Conservation (phyloP, 169 alveolate genomes). For the Perkinsus chesapeaki region DNA sequence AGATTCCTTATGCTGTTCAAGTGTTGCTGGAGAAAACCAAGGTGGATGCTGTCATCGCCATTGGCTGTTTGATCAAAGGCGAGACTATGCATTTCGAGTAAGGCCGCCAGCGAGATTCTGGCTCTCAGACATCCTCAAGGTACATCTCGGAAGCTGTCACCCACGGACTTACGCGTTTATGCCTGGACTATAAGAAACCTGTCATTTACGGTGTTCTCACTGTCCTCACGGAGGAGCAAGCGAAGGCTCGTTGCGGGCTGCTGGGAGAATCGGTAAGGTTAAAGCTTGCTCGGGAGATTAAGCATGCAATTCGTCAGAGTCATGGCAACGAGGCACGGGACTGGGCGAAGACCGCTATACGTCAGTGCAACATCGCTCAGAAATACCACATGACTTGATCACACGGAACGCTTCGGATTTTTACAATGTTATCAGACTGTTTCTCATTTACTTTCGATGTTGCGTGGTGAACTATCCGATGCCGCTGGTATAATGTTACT, state of each 20-base stretch:
- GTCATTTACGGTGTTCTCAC: constrained; percentile 15
- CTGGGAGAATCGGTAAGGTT: neutral
- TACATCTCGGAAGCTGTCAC: constrained; percentile 16
- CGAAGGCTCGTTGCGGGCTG: neutral
- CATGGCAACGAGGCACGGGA: neutral
- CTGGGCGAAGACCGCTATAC: neutral
- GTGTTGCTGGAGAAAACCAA: neutral
- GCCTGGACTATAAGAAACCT: constrained; percentile 8
- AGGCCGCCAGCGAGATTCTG: neutral
- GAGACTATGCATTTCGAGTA: neutral
- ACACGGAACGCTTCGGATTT: neutral
- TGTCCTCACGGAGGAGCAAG: neutral
- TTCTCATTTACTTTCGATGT: too few relatives aligned
- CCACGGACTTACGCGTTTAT: constrained; percentile 8
- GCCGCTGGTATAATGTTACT: too few relatives aligned
- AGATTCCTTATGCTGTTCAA: neutral
- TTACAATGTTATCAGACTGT: neutral
- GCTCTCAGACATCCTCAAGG: neutral
- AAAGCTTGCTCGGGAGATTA: neutral
- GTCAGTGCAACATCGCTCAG: neutral
- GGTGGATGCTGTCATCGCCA: neutral
- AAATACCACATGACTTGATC: neutral
- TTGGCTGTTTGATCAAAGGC: neutral
- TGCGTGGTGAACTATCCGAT: too few relatives aligned
- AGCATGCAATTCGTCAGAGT: too few relatives aligned